Evolutionary conservation across 805 yeast species (phyloP).

Genomic region (Brettanomyces custersianus): DNA sequence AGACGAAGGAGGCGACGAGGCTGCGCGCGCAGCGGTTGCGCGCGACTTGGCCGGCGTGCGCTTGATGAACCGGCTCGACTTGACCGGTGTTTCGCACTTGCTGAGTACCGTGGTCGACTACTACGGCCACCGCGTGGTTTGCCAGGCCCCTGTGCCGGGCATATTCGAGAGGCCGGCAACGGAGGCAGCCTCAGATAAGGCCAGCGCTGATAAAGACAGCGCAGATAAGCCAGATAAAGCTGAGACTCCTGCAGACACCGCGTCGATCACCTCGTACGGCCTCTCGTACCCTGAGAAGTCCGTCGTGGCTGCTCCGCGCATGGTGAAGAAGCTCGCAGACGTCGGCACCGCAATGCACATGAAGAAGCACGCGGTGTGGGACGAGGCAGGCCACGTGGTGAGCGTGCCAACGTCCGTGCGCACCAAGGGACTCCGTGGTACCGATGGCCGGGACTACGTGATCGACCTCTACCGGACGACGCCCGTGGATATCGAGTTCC

Average conservation of each 20-base stretch:
- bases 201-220: constrained; percentile 26
- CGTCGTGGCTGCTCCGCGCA: constrained; percentile 36
- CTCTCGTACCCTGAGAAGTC: constrained; percentile 30
- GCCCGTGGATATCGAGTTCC: constrained; percentile 76
- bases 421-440: constrained; percentile 78
- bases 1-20: constrained; percentile 70
- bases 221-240: background rate
- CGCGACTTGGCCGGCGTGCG: constrained; percentile 74
- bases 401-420: constrained; percentile 61
- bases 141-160: constrained; percentile 97
- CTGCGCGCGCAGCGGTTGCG: constrained; percentile 69
- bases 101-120: constrained; percentile 84
- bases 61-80: constrained; percentile 56
- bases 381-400: constrained; percentile 32
- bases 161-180: constrained; percentile 41
- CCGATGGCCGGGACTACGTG: constrained; percentile 76
- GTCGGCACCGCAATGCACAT: constrained; percentile 73
- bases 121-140: constrained; percentile 78
- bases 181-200: constrained; percentile 26
- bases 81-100: constrained; percentile 56
- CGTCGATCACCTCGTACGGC: constrained; percentile 3
- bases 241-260: background rate
- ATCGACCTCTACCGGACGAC: constrained; percentile 78
- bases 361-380: constrained; percentile 54
- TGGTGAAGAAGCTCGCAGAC: constrained; percentile 45